Evolutionary conservation across 2,329 filamentous ascomycete genomes (phyloP), one percentile per base, ranked within the genome.

Genomic region (Aspergillus cejpii): DNA sequence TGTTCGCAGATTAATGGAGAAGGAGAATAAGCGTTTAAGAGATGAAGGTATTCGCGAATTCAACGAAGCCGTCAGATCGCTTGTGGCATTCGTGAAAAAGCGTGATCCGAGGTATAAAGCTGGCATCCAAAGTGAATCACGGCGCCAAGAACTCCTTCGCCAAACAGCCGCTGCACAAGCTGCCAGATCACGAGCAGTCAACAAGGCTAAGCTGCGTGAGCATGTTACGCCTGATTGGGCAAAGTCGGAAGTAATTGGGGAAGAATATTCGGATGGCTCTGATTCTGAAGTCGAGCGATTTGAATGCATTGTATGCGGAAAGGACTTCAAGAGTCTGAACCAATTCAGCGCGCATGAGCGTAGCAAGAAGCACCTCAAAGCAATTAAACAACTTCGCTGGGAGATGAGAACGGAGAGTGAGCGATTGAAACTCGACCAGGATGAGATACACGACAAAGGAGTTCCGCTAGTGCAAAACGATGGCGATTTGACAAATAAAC

Each of bases 361-460:
- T 70, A 97, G 91, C 74, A 98, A 95, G 66, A 98, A 97, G 68
- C 92, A 98, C 59, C 68, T 83, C 49, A 97, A 95, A 63, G 84
- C 88, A 2, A 77, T 96, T 5, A 83, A 90, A 54, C 79, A 89
- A 49, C 68, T 98, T 29, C 81, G 81, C 57, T 77, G 80, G 58
- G 83, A 92, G 63, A 94, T 98, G 89, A 79, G 77, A 55, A 81
- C 83, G 55, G 86, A 98, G 58, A 84, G 90, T 57, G 72, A 74
- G 37, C 74, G 81, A 39, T 64, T 54, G 36, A 45, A 60, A 44
- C 21, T 65, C 39, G 46, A 46, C 36, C 43, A 53, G 19, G 27
- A 40, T 43, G 17, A 19, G 31, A 15, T 15, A 5, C 17, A 15
- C 2, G 11, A 20, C 14, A 19, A 8, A 10, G 31, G 17, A 19